Percentiles rank a stretch among this genome's conserved stretches.
These are phyloP conservation scores for Sclerotinia nivalis DNA, from an alignment of 2,329 filamentous ascomycete genomes.

Conservation along the genomic window DNA sequence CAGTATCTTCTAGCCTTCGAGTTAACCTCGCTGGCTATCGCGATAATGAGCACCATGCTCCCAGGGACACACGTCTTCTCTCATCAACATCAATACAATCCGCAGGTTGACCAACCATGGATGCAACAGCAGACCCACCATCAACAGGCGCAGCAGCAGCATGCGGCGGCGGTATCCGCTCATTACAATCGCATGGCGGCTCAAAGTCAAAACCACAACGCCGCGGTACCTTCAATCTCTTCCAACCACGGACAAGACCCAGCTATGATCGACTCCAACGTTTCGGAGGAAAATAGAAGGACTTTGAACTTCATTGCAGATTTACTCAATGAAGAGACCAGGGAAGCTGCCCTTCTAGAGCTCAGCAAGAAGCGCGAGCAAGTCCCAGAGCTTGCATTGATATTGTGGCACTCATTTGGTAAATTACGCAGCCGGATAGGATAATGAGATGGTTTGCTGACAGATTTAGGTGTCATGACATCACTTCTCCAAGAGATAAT, in stretches of 20 bases:
- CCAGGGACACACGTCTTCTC: conserved; percentile 64
- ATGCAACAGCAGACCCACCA: conserved; percentile 55
- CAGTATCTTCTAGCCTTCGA: conserved; percentile 29
- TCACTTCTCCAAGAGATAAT: conserved; percentile 97
- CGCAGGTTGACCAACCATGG: conserved; percentile 64
- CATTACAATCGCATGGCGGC: conserved; percentile 73
- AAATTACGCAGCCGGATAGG: conserved; percentile 43
- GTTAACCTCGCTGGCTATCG: conserved; percentile 30
- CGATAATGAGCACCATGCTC: conserved; percentile 52
- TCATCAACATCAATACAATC: conserved; percentile 63
- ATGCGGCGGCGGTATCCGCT: conserved; percentile 41
- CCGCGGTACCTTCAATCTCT: conserved; percentile 39
- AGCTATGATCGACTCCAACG: conserved; percentile 59
- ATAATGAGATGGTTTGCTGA: conserved; percentile 27
- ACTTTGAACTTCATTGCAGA: conserved; percentile 94
- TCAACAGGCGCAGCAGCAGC: conserved; percentile 45
- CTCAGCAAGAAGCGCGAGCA: conserved; percentile 98
- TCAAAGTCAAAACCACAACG: conserved; percentile 55
- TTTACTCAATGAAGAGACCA: conserved; percentile 79
- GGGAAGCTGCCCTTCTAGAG: conserved; percentile 89
- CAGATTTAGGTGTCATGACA: conserved; percentile 83
- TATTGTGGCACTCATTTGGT: conserved; percentile 99
- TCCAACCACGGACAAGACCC: conserved; percentile 56
- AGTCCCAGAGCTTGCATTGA: conserved; percentile 91
- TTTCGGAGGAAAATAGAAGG: conserved; percentile 87